These are phyloP conservation scores for Candida sp. DNA, from an alignment of 1,139 yeast genomes.

Conservation along the genomic window DNA sequence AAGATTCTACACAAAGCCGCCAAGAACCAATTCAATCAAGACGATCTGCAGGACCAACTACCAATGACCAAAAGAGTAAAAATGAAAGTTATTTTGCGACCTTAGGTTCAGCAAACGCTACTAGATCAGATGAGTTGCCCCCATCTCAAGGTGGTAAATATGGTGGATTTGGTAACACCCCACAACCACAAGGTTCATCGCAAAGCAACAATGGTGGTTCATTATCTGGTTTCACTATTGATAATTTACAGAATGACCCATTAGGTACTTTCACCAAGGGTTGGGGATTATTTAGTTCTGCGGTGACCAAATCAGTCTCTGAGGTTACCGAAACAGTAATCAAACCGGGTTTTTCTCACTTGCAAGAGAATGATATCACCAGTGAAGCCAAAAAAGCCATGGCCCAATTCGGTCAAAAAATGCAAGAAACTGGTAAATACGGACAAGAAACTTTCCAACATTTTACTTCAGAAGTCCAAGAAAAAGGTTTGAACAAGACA, in stretches of 20 bases:
- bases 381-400: constrained; percentile 85
- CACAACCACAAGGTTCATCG: constrained; percentile 36
- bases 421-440: constrained; percentile 83
- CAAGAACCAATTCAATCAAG: constrained; percentile 41
- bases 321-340: constrained; percentile 89
- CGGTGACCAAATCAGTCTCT: constrained; percentile 76
- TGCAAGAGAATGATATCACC: constrained; percentile 78
- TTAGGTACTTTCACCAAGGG: constrained; percentile 86
- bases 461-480: constrained; percentile 50
- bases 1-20: constrained; percentile 16
- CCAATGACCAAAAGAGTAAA: constrained; percentile 47
- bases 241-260: constrained; percentile 82
- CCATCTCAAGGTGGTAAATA: constrained; percentile 96
- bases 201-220: constrained; percentile 20
- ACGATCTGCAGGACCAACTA: constrained; percentile 30
- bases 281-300: constrained; percentile 87
- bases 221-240: constrained; percentile 59
- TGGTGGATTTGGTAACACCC: constrained; percentile 86
- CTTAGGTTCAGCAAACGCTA: constrained; percentile 68
- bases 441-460: constrained; percentile 63
- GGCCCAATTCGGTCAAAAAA: constrained; percentile 92
- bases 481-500: constrained; percentile 30
- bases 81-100: constrained; percentile 83
- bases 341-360: constrained; percentile 80
- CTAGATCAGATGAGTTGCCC: constrained; percentile 75